Evolutionary conservation across 345 rosid genomes (phyloP), one percentile per base, ranked within the genome.

Genomic region (Erodium maritimum): DNA sequence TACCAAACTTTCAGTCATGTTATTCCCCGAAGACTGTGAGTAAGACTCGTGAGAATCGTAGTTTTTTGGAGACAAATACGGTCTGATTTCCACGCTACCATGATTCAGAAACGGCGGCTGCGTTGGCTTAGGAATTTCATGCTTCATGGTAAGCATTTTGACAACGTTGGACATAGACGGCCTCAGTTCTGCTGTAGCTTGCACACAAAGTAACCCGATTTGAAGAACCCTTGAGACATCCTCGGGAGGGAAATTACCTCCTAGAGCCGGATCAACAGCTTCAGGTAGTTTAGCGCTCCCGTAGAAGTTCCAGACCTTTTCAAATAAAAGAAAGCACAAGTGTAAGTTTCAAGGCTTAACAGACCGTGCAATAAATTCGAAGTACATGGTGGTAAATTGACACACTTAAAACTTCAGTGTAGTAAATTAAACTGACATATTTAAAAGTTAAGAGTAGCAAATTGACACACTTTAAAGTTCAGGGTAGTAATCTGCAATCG

Each of bases 81-180:
- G 48, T 60, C 72, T 74, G 52, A 37, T 59, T 65, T 75, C 84
- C 17, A 57, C 24, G 59, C 71, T 72, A 20, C 45, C 63, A 51
- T 82, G 61, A 65, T 66, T 80, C 17, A 82, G 64, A 74, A 79
- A 91, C 8, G 95, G 97, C 9, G 97, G 97, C 60, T 85, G 95
- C 11, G 76, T 79, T 54, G 97, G 95, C 60, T 55, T 62, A 2
- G 73, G 79, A 67, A 91, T 71, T 65, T 83, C 82, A 17, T 55
- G 69, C 52, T 33, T 56, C 0, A 75, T 73, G n/a, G 64, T 69
- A 23, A 82, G 80, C 94, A 87, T 82, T 74, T 70, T 74, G 69
- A 87, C 90, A 14, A 87, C 86, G 2, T 21, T 52, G 22, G 96
- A 85, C 96, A 91, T 91, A 0, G 81, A 67, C n/a, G 97, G 96